Base-by-base conservation (phyloP, 495 filamentous ascomycete genomes). In the Tuber melanosporum region DNA sequence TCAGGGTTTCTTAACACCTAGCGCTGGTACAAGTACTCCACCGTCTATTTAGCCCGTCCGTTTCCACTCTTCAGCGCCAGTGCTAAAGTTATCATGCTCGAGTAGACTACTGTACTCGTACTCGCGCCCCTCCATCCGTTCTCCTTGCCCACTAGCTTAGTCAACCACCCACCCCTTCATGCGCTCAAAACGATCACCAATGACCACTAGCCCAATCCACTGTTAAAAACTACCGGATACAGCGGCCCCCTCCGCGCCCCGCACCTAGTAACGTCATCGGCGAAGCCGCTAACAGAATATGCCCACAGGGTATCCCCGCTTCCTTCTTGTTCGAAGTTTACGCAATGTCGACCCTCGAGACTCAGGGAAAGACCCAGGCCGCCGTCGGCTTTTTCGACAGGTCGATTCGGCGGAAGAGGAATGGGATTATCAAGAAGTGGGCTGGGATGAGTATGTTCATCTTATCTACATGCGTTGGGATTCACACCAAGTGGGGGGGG, bases 361-460 rank as follows among this genome's bases (percentile, higher is more conserved):
- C 52, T 57, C 49, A 57, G 12, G 22, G 20, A 57, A 57, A 57
- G 49, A 26, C 22, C 3, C 49, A 57, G 8, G 49, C 20, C 12
- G 20, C 49, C 26, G 52, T 62, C 52, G 52, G 52, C 52, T 62
- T 62, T 62, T 62, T 62, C 12, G n/a, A 32, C 52, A 62, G n/a
- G 52, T 62, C 52, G 9, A 62, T 62, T 62, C 52, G n/a, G 52
- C 52, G n/a, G 9, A 76, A 49, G 44, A 74, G 74, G 70, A 76
- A 76, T 20, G 32, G 5, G 15, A 43, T 74, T 9, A 17, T 76
- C 4, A n/a, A 43, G 39, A 73, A 32, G 72, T 76, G 74, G 74
- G 70, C 72, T 39, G 32, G 17, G 8, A 76, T 76, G 70, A 73
- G 74, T 73, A 76, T 76, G 74, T 76, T 73, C 36, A 43, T 20